phyloP scores from a whole-genome alignment of 208 protist species.

The Tritrichomonas musculus region DNA sequence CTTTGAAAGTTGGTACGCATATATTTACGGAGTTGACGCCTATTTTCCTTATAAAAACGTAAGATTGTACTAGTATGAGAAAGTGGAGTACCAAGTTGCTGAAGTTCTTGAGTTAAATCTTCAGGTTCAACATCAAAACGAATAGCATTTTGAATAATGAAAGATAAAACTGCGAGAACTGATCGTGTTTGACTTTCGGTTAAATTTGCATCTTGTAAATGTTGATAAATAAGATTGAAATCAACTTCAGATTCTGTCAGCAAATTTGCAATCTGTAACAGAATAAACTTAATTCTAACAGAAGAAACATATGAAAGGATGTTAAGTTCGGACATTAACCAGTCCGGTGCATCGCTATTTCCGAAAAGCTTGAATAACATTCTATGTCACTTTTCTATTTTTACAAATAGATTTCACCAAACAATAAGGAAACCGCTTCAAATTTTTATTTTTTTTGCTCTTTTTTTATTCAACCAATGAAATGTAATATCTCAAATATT shows the following conservation, averaged over 20 bases:
- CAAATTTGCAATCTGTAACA: not conserved
- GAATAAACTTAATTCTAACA: constrained; percentile 19
- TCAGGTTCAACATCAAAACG: constrained; percentile 26
- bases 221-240: not conserved
- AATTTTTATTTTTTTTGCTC: too few species aligned
- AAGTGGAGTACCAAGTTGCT: constrained; percentile 15
- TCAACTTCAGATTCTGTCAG: not conserved
- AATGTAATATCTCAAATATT: too few species aligned
- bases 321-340: not conserved
- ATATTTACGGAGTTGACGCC: not conserved
- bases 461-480: too few species aligned
- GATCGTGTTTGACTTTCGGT: not conserved
- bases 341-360: constrained; percentile 13
- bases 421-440: too few species aligned
- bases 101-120: constrained; percentile 9
- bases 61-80: constrained; percentile 13
- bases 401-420: too few species aligned
- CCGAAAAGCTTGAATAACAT: constrained; percentile 27
- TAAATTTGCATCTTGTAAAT: not conserved
- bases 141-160: not conserved
- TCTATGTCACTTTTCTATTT: too few species aligned
- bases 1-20: not conserved
- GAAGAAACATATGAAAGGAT: not conserved
- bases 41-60: not conserved
- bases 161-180: not conserved